phyloP scores from a whole-genome alignment of 768 basidiomycete species.

The Podaxis carcinomalis region DNA sequence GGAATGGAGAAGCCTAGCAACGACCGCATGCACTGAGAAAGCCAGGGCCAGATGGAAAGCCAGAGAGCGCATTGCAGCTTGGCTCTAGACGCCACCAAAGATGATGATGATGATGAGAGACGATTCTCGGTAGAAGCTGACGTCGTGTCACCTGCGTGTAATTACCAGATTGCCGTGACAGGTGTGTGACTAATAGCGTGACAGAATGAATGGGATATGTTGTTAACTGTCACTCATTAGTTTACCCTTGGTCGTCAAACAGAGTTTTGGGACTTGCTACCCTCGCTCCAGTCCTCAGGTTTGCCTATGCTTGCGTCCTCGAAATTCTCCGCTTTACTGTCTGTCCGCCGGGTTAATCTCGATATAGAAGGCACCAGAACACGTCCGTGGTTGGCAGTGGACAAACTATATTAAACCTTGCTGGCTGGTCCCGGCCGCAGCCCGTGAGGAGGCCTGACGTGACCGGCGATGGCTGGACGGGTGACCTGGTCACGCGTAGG shows the following conservation, averaged over 20 bases:
- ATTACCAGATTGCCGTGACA: not conserved
- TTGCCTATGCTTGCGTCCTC: constrained; percentile 1
- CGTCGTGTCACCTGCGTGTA: constrained; percentile 6
- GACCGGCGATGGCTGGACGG: constrained; percentile 1
- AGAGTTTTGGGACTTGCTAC: not conserved
- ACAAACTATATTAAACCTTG: constrained; percentile 13
- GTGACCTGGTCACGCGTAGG: constrained; percentile 6
- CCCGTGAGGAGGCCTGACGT: constrained; percentile 4
- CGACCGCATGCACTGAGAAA: constrained; percentile 22
- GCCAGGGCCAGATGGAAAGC: constrained; percentile 23
- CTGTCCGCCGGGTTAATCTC: not conserved
- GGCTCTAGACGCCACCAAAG: constrained; percentile 12
- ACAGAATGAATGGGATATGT: not conserved
- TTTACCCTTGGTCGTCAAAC: constrained; percentile 3
- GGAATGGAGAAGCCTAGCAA: constrained; percentile 54
- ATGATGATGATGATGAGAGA: not conserved
- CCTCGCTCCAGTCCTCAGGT: constrained; percentile 1
- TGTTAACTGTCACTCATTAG: not conserved
- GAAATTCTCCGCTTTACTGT: not conserved
- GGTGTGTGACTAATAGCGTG: not conserved
- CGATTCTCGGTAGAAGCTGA: not conserved
- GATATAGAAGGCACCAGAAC: constrained; percentile 6
- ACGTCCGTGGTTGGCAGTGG: not conserved
- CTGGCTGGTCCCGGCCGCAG: constrained; percentile 6
- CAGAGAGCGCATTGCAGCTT: constrained; percentile 24